Evolutionary conservation across 306 rosid genomes (phyloP), one percentile per base, ranked within the genome.

Genomic region (Cucumis cinereus): DNA sequence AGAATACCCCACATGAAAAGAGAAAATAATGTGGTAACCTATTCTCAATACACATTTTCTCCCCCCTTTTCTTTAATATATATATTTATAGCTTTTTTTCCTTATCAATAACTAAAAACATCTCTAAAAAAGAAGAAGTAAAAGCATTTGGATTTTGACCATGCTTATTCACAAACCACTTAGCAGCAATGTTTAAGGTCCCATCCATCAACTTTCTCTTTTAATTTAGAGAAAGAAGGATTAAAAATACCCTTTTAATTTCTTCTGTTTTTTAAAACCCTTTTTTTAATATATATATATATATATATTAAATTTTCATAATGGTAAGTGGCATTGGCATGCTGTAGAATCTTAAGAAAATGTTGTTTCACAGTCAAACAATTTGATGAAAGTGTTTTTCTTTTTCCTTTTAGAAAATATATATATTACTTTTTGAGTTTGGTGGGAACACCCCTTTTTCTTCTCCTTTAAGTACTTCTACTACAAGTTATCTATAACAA

Each of bases 41-140:
- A 67, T 67, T 67, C 73, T 28, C 73, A 40, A 40, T 67, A 67
- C 73, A 67, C 50, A 67, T 38, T 38, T 67, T 67, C 73, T 35
- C 14, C 6, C 17, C 40, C 17, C 23, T 66, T 40, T 66, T 36
- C 8, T 6, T 38, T 6, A 38, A 7, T 38, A 38, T 38, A 38
- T 38, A 38, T 7, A n/a, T n/a, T n/a, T n/a, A n/a, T n/a, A n/a
- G n/a, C n/a, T n/a, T 30, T 30, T 30, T 30, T 30, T 3, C 35
- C 35, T 41, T 38, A 62, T 62, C 17, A 62, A 4, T 45, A 45
- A 33, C 4, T 62, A 1, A 62, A 62, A 33, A 2, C 35, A 3
- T 0, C 30, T 26, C 49, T 16, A 0, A 38, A 10, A 12, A 38
- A 38, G n/a, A n/a, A 2, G 12, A 38, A 67, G 22, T 1, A 63